These are phyloP conservation scores for Pseudogymnoascus sp. DNA, from an alignment of 2,329 filamentous ascomycete genomes.

Conservation along the genomic window DNA sequence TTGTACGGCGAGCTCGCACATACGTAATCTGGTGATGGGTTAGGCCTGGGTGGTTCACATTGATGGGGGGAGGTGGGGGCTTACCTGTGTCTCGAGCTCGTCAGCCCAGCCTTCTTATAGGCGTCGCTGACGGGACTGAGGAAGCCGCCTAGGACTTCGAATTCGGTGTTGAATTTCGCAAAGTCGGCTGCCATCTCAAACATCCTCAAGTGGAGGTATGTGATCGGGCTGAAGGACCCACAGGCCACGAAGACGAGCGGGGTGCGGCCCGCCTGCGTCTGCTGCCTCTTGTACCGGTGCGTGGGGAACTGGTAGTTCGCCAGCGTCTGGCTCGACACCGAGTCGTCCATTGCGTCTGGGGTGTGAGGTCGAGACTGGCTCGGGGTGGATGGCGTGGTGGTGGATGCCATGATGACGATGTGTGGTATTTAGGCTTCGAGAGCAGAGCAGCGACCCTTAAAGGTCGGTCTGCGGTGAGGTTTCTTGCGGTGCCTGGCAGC, in stretches of 20 bases:
- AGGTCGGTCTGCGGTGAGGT: neutral
- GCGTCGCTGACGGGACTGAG: conserved; percentile 57
- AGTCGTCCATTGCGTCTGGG: neutral
- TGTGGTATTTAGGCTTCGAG: neutral
- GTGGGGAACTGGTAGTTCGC: conserved; percentile 52
- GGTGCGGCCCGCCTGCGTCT: conserved; percentile 47
- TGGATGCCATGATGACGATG: neutral
- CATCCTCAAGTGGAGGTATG: conserved; percentile 74
- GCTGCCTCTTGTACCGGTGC: conserved; percentile 47
- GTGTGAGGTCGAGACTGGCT: neutral
- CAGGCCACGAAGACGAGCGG: conserved; percentile 63
- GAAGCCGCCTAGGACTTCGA: conserved; percentile 81
- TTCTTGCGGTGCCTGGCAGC: neutral
- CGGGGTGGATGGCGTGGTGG: neutral
- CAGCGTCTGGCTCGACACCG: conserved; percentile 16
- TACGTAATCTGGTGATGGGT: conserved; percentile 51
- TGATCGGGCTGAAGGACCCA: conserved; percentile 65
- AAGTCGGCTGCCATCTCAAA: conserved; percentile 82
- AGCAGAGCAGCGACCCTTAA: neutral
- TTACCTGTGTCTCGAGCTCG: conserved; percentile 60
- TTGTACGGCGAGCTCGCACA: conserved; percentile 72
- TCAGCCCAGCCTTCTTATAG: conserved; percentile 73
- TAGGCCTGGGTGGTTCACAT: neutral
- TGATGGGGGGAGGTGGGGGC: conserved; percentile 8
- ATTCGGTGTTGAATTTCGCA: conserved; percentile 64